Conservation (phyloP, 2,329 filamentous ascomycete species). For the Aspergillus pseudoterreus region DNA sequence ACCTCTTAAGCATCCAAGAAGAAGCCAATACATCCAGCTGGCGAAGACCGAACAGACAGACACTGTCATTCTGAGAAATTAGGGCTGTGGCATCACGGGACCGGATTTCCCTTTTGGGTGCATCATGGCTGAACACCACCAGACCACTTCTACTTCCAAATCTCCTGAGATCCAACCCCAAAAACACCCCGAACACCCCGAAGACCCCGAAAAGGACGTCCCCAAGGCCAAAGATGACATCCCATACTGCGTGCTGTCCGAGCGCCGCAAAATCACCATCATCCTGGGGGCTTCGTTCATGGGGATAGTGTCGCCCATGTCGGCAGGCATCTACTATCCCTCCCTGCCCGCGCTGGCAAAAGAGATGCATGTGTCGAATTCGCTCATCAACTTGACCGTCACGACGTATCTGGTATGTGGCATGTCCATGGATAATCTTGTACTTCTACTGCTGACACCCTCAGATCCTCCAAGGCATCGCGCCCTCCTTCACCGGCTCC, state of each 20-base stretch:
- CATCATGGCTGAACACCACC: neutral
- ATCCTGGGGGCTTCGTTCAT: slow-evolving; percentile 7
- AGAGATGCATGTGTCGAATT: slow-evolving; percentile 37
- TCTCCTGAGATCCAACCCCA: neutral
- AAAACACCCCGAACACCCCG: no score
- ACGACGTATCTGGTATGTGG: slow-evolving; percentile 47
- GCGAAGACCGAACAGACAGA: no score
- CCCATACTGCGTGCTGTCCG: slow-evolving; percentile 6
- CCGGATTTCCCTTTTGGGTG: neutral
- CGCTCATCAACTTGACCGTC: slow-evolving; percentile 46
- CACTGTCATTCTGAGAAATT: neutral
- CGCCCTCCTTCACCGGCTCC: slow-evolving; percentile 59
- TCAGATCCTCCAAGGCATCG: slow-evolving; percentile 57
- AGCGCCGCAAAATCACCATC: slow-evolving; percentile 1
- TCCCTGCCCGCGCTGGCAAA: slow-evolving; percentile 28
- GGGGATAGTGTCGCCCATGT: slow-evolving; percentile 23
- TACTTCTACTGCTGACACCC: neutral
- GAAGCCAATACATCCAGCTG: neutral
- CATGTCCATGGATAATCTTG: slow-evolving; percentile 11
- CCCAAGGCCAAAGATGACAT: neutral
- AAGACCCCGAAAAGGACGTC: neutral
- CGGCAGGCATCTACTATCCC: slow-evolving; percentile 28
- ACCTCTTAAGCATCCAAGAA: neutral
- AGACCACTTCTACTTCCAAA: neutral
- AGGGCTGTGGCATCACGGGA: neutral